Base-by-base conservation (phyloP, 257 asterid species). In the Capsicum chinense region DNA sequence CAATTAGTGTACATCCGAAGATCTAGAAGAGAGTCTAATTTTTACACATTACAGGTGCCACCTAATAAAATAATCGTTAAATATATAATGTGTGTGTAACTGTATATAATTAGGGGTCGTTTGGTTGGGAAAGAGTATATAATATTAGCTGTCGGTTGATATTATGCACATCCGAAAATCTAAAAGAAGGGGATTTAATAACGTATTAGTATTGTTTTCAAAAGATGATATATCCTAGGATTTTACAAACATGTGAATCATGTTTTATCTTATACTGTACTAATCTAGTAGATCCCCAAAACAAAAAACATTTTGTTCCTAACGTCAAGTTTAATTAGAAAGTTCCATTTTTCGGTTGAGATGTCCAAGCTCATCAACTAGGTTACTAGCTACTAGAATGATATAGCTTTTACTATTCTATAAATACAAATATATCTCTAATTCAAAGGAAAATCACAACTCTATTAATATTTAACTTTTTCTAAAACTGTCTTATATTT, bases 351-450 rank as follows among this genome's bases (percentile, higher is more conserved):
- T 50, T 52, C 5, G 80, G 60, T 50, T 74, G 80, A 74, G 80
- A 48, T 74, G 80, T 74, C 81, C 47, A 50, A 76, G 81, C 63
- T 76, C 26, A 26, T 76, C 26, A 52, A 76, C 48, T 76, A 74
- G 80, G 80, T 73, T 73, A 48, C 17, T 26, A 26, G 33, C 33
- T 39, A 39, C 44, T 26, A 19, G 47, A 76, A 50, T 3, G 57
- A 68, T 66, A 35, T 14, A 15, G 52, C 50, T 15, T 39, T 70
- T 44, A 70, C 35, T 70, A 42, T 37, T 69, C 52, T 15, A 39
- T 69, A 39, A 69, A 4, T 68, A 39, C 15, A 13, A 11, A 5
- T 14, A 44, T 44, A 44, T 44, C 48, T 44, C 48, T 44, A 14
- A 56, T 56, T 13, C 4, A 57, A 68, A 68, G 54, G 26, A 66